These are phyloP conservation scores for Poteriospumella lacustris DNA, from an alignment of 108 stramenopile species.

Conservation along the genomic window DNA sequence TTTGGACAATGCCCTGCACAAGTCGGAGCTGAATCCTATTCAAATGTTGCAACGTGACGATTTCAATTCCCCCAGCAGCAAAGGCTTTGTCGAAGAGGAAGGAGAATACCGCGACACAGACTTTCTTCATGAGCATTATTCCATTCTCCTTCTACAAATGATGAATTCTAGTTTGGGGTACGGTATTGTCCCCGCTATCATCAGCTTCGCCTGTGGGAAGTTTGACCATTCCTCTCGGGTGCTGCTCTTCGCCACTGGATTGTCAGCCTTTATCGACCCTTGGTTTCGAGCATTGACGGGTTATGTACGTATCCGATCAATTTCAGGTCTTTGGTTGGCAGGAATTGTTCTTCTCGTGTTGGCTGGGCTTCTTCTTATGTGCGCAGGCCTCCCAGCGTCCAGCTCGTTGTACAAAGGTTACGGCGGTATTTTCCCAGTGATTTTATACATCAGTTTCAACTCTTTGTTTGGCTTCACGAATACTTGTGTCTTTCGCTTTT, in stretches of 20 bases:
- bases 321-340: neutral
- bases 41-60: neutral
- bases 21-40: too few relatives aligned
- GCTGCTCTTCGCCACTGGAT: neutral
- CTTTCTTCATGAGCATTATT: neutral
- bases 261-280: neutral
- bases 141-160: neutral
- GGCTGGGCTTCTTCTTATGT: neutral
- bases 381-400: neutral
- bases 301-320: neutral
- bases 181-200: neutral
- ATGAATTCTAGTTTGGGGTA: neutral
- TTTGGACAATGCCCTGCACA: neutral
- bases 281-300: neutral
- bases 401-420: neutral
- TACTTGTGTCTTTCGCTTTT: neutral
- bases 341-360: neutral
- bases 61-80: too few relatives aligned
- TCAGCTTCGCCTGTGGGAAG: neutral
- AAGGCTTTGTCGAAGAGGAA: too few relatives aligned
- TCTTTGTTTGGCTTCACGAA: conserved; percentile 1
- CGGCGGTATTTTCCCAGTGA: neutral
- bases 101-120: too few relatives aligned
- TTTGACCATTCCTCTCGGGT: neutral
- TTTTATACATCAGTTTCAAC: neutral